These are phyloP conservation scores for Exophiala oligosperma DNA, from an alignment of 2,329 filamentous ascomycete genomes.

Conservation along the genomic window DNA sequence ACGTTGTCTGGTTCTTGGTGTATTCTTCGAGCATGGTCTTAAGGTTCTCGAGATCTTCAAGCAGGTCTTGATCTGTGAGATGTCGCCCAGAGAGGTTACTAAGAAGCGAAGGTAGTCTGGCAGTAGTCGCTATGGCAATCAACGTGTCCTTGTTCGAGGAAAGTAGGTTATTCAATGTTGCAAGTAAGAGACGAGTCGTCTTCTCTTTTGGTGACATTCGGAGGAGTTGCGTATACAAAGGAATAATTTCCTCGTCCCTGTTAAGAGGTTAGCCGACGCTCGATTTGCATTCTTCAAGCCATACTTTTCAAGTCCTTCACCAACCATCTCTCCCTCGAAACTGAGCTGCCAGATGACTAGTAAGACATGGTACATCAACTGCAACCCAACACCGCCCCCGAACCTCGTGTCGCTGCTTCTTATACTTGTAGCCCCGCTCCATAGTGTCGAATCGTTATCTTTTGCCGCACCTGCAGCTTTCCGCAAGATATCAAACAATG, in stretches of 20 bases:
- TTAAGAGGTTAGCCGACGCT: conserved; percentile 26
- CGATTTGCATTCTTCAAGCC: conserved; percentile 32
- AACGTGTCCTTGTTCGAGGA: conserved; percentile 66
- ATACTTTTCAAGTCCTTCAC: conserved; percentile 83
- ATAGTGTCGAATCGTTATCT: conserved; percentile 63
- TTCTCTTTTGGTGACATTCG: conserved; percentile 96
- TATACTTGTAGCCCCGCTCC: conserved; percentile 53
- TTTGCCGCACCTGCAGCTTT: conserved; percentile 72
- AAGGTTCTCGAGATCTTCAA: conserved; percentile 50
- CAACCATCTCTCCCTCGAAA: conserved; percentile 73
- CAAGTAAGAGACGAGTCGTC: conserved; percentile 86
- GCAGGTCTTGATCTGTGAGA: conserved; percentile 49
- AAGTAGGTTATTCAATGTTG: conserved; percentile 85
- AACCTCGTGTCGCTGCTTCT: conserved; percentile 65
- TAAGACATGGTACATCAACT: conserved; percentile 90
- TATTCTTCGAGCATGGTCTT: conserved; percentile 81
- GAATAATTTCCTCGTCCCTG: conserved; percentile 89
- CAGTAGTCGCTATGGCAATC: conserved; percentile 82
- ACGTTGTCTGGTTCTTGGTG: conserved; percentile 66
- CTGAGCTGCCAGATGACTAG: conserved; percentile 95
- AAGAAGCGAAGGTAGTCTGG: conserved; percentile 69
- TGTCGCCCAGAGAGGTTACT: conserved; percentile 56
- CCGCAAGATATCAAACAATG: conserved; percentile 76
- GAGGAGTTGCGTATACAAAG: conserved; percentile 88
- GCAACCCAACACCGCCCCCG: conserved; percentile 79